Evolutionary conservation across 352 stramenopile genomes (phyloP).

Genomic region (Phytopythium ostracodes): DNA sequence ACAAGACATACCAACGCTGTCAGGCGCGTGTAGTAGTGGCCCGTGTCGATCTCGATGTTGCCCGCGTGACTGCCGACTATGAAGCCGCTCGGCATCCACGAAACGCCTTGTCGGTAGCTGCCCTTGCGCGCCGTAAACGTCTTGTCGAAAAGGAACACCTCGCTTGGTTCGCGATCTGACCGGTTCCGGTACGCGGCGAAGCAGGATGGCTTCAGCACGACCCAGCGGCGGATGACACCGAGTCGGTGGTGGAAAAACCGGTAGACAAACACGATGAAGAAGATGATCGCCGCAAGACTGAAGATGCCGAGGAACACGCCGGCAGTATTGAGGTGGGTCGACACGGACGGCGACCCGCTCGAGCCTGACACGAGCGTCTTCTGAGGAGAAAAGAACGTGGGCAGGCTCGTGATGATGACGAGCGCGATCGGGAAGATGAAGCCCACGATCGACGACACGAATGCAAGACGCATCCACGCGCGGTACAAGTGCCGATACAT

Average conservation of each 20-base stretch:
- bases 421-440: constrained; percentile 79
- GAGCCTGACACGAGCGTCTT: constrained; percentile 46
- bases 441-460: constrained; percentile 74
- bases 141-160: constrained; percentile 87
- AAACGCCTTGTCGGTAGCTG: constrained; percentile 79
- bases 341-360: constrained; percentile 34
- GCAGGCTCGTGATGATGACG: constrained; percentile 66
- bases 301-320: constrained; percentile 57
- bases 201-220: constrained; percentile 83
- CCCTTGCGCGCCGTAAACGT: constrained; percentile 73
- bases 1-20: constrained; percentile 59
- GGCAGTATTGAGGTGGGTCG: constrained; percentile 39
- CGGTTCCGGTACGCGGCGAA: constrained; percentile 79
- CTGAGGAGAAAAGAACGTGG: constrained; percentile 59
- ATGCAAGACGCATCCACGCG: constrained; percentile 83
- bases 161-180: constrained; percentile 69
- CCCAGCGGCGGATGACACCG: constrained; percentile 81
- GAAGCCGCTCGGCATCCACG: constrained; percentile 85
- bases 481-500: constrained; percentile 84
- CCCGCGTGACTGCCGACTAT: constrained; percentile 74
- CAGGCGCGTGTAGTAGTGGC: constrained; percentile 82
- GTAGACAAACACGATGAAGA: constrained; percentile 77
- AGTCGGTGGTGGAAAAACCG: constrained; percentile 87
- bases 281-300: constrained; percentile 50
- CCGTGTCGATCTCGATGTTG: constrained; percentile 83